Conservation (phyloP, 805 yeast genomes). For the Kluyveromyces wickerhamii region DNA sequence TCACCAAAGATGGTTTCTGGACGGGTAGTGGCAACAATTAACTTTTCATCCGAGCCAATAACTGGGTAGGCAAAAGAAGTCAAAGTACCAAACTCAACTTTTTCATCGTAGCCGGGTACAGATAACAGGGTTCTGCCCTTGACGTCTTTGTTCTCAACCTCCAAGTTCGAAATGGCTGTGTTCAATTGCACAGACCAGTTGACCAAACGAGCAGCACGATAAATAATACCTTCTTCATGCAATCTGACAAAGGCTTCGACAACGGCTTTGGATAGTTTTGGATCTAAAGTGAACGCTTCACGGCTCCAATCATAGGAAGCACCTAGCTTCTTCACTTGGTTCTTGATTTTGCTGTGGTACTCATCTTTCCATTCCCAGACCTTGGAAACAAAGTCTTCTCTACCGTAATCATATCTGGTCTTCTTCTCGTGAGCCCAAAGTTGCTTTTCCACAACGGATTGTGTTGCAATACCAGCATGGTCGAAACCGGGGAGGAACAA, state of each 20-base stretch:
- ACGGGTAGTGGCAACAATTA: slow-evolving; percentile 95
- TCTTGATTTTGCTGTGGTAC: slow-evolving; percentile 77
- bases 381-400: slow-evolving; percentile 78
- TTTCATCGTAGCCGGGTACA: slow-evolving; percentile 86
- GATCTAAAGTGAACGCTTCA: slow-evolving; percentile 90
- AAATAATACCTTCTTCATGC: slow-evolving; percentile 91
- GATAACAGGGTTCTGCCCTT: slow-evolving; percentile 71
- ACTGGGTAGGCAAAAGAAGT: slow-evolving; percentile 93
- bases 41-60: slow-evolving; percentile 73
- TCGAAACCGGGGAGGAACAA: slow-evolving; percentile 94
- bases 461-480: slow-evolving; percentile 99
- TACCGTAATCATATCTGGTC: slow-evolving; percentile 92
- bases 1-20: slow-evolving; percentile 98
- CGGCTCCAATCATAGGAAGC: slow-evolving; percentile 96
- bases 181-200: slow-evolving; percentile 95
- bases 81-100: slow-evolving; percentile 91
- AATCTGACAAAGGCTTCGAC: slow-evolving; percentile 83
- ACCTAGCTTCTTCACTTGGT: slow-evolving; percentile 80
- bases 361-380: slow-evolving; percentile 99
- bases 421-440: slow-evolving; percentile 79
- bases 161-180: slow-evolving; percentile 93
- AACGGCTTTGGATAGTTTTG: slow-evolving; percentile 69
- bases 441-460: slow-evolving; percentile 95
- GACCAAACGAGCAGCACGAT: slow-evolving; percentile 86
- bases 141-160: slow-evolving; percentile 87